A percentile compares a stretch with the other conserved stretches of the same genome.
Conservation (phyloP, 345 rosid genomes). For the Garcia nutans region DNA sequence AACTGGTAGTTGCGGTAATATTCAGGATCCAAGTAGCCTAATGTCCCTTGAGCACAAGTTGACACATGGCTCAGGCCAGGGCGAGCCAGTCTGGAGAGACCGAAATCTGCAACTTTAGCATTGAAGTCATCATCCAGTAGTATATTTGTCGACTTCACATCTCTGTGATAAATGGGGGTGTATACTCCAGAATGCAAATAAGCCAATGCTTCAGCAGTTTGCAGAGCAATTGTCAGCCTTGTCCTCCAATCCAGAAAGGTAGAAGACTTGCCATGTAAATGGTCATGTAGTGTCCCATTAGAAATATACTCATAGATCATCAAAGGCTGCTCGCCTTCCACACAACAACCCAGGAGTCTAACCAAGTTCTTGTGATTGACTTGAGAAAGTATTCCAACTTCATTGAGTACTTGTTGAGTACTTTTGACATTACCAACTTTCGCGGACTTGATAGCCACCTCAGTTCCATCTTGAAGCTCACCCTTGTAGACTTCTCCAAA, state of each 20-base stretch:
- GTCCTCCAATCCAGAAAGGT: conserved; percentile 45
- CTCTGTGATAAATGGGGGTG: conserved; percentile 60
- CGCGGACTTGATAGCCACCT: conserved; percentile 57
- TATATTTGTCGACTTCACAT: conserved; percentile 63
- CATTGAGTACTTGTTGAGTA: conserved; percentile 61
- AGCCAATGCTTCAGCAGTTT: conserved; percentile 59
- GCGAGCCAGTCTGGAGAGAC: conserved; percentile 54
- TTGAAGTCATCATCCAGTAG: conserved; percentile 44
- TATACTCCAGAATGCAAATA: conserved; percentile 57
- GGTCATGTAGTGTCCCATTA: conserved; percentile 60
- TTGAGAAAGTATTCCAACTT: conserved; percentile 62
- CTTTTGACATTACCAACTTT: conserved; percentile 67
- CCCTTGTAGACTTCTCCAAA: conserved; percentile 68
- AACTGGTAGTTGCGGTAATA: conserved; percentile 60
- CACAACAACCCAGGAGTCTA: conserved; percentile 55
- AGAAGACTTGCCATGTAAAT: conserved; percentile 40
- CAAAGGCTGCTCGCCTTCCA: conserved; percentile 55
- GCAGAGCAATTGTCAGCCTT: conserved; percentile 48
- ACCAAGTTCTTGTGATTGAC: conserved; percentile 70
- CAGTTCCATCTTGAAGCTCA: conserved; percentile 48
- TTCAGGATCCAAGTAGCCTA: conserved; percentile 66
- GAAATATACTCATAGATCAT: conserved; percentile 58
- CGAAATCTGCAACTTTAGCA: conserved; percentile 58
- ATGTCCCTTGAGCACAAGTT: conserved; percentile 64
- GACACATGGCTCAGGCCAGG: conserved; percentile 65